Conservation (phyloP, 257 asterid genomes). For the Lycium barbarum region DNA sequence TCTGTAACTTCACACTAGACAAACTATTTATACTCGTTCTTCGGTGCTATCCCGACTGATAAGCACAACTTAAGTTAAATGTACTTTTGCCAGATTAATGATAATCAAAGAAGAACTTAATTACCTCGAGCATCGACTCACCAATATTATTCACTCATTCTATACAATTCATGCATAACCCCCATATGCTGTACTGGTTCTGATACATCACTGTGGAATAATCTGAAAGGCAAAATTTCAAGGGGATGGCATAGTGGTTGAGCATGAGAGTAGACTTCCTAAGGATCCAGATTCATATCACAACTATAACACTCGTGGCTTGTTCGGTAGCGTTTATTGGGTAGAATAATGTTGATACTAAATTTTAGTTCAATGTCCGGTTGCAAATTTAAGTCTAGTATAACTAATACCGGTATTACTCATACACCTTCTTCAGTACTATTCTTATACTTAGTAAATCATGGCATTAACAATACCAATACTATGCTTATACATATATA, state of each 20-base stretch:
- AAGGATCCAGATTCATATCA: background rate
- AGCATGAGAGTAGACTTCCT: background rate
- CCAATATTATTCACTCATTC: background rate
- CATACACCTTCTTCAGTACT: too few relatives aligned
- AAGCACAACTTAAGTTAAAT: background rate
- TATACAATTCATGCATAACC: background rate
- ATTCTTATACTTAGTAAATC: too few relatives aligned
- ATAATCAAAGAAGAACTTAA: background rate
- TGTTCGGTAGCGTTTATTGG: too few relatives aligned
- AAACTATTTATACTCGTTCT: background rate
- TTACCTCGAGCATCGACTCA: background rate
- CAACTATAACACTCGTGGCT: background rate
- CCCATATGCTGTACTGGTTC: background rate
- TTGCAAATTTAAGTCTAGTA: too few relatives aligned
- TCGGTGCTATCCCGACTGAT: background rate
- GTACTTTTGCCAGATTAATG: background rate
- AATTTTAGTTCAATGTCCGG: too few relatives aligned
- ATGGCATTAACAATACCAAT: too few relatives aligned
- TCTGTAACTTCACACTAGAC: background rate
- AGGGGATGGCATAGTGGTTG: background rate
- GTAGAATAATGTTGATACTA: too few relatives aligned
- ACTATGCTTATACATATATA: too few relatives aligned
- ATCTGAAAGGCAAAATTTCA: background rate
- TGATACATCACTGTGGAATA: background rate
- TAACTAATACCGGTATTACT: too few relatives aligned